These are phyloP conservation scores for Pezicula carpinea DNA, from an alignment of 2,329 filamentous ascomycete genomes.

Conservation along the genomic window DNA sequence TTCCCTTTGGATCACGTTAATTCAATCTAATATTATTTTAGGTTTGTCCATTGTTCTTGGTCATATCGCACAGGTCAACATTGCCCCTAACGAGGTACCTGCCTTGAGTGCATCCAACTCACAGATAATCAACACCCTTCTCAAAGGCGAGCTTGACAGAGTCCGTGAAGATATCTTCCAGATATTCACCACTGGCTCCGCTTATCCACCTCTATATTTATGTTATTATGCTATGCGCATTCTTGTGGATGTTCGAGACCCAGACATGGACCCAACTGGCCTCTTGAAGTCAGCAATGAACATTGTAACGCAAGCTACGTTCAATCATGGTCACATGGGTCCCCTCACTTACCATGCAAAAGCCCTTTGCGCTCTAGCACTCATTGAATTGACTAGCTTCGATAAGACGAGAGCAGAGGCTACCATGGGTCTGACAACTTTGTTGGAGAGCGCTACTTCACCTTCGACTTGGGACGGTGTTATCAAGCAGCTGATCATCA, in stretches of 20 bases:
- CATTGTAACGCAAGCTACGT: slow-evolving; percentile 52
- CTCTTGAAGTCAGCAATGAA: slow-evolving; percentile 57
- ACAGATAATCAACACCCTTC: slow-evolving; percentile 42
- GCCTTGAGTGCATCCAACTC: slow-evolving; percentile 34
- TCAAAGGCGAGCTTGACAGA: slow-evolving; percentile 57
- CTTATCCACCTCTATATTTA: slow-evolving; percentile 55
- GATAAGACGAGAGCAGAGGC: slow-evolving; percentile 55
- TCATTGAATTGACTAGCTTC: slow-evolving; percentile 53
- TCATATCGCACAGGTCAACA: slow-evolving; percentile 44
- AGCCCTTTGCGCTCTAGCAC: slow-evolving; percentile 52
- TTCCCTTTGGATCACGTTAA: background rate
- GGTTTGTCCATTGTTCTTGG: slow-evolving; percentile 56
- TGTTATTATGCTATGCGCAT: slow-evolving; percentile 68
- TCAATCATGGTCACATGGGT: slow-evolving; percentile 49
- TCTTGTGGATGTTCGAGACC: slow-evolving; percentile 56
- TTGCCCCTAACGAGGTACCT: slow-evolving; percentile 38
- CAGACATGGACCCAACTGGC: slow-evolving; percentile 49
- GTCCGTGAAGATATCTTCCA: slow-evolving; percentile 61
- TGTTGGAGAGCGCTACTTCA: slow-evolving; percentile 48
- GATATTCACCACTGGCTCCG: slow-evolving; percentile 45
- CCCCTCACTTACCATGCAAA: slow-evolving; percentile 66
- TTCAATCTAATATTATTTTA: slow-evolving; percentile 23
- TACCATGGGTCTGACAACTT: slow-evolving; percentile 46
- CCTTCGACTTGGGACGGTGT: slow-evolving; percentile 53
- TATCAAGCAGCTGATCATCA: slow-evolving; percentile 47